phyloP scores from a whole-genome alignment of 2,329 filamentous ascomycete species.

The Ampelomyces quisqualis region DNA sequence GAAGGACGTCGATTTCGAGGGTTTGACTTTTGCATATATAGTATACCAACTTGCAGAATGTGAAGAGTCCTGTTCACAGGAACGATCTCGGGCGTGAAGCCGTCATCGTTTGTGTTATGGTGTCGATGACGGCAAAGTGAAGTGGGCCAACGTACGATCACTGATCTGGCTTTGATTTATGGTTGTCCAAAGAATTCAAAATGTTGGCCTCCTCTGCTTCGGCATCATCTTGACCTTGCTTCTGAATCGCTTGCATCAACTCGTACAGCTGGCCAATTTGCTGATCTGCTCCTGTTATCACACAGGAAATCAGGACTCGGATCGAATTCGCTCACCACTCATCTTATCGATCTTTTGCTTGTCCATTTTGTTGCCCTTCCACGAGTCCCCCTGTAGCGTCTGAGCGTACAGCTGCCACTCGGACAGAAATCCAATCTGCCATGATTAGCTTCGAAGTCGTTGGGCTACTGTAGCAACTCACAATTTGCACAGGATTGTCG shows the following conservation, averaged over 20 bases:
- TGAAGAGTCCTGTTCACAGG: constrained; percentile 15
- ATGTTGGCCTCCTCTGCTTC: constrained; percentile 33
- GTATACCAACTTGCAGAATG: constrained; percentile 8
- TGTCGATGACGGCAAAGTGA: constrained; percentile 4
- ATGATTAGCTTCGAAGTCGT: constrained; percentile 6
- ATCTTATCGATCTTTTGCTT: constrained; percentile 83
- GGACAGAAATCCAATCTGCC: constrained; percentile 89
- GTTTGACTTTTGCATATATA: constrained; percentile 23
- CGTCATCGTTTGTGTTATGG: constrained; percentile 12
- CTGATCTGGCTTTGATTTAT: constrained; percentile 29
- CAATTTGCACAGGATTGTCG: constrained; percentile 90
- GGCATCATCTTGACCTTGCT: constrained; percentile 52
- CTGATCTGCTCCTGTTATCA: constrained; percentile 63
- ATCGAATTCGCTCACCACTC: constrained; percentile 68
- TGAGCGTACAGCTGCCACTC: constrained; percentile 98
- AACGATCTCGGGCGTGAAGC: constrained; percentile 12
- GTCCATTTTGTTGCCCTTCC: constrained; percentile 84
- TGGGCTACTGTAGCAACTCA: constrained; percentile 51
- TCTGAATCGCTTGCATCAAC: constrained; percentile 78
- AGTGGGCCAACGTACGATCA: constrained; percentile 19
- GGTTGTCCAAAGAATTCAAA: constrained; percentile 34
- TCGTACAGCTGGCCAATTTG: constrained; percentile 94
- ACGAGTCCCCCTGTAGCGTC: constrained; percentile 80
- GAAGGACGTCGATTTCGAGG: background rate
- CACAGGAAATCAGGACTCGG: background rate